Conservation (phyloP, 1,284 basidiomycete species). For the Cryptococcus sp. region DNA sequence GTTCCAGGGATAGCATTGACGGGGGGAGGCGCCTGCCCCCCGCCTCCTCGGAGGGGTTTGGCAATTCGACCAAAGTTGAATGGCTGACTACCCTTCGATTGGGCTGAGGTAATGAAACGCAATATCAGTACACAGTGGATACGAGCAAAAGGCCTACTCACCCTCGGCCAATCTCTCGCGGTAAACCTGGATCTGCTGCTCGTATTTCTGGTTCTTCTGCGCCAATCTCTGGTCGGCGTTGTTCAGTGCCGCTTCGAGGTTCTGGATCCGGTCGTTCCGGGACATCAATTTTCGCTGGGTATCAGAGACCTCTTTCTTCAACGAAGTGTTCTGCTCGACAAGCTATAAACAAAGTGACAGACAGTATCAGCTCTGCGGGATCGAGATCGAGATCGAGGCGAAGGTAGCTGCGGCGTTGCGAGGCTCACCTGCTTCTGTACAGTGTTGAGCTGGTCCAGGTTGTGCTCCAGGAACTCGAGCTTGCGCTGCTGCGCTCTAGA, state of each 20-base stretch:
- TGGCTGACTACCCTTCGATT: conserved; percentile 62
- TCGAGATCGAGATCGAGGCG: too few relatives aligned
- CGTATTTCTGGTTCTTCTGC: conserved; percentile 92
- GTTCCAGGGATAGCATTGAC: conserved; percentile 2
- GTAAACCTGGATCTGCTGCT: conserved; percentile 85
- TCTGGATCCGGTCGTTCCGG: conserved; percentile 95
- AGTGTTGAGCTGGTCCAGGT: conserved; percentile 90
- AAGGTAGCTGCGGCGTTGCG: too few relatives aligned
- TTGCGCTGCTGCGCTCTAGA: conserved; percentile 98
- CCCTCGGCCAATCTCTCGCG: conserved; percentile 88
- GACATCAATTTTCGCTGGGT: conserved; percentile 95
- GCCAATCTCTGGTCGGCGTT: conserved; percentile 91
- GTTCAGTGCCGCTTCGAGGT: conserved; percentile 85
- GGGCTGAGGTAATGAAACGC: conserved; percentile 11
- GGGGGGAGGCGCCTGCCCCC: conserved; percentile 60
- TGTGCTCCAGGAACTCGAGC: conserved; percentile 97
- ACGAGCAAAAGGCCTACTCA: conserved; percentile 54
- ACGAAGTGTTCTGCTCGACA: conserved; percentile 94
- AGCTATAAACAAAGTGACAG: conserved; percentile 60
- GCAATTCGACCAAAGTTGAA: conserved; percentile 72
- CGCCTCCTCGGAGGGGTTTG: conserved; percentile 91
- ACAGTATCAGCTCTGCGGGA: too few relatives aligned
- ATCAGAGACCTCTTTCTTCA: conserved; percentile 97
- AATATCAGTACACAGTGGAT: not conserved
- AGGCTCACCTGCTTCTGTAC: conserved; percentile 95